Conservation (phyloP, 345 rosid genomes). For the Euclidium syriacum region DNA sequence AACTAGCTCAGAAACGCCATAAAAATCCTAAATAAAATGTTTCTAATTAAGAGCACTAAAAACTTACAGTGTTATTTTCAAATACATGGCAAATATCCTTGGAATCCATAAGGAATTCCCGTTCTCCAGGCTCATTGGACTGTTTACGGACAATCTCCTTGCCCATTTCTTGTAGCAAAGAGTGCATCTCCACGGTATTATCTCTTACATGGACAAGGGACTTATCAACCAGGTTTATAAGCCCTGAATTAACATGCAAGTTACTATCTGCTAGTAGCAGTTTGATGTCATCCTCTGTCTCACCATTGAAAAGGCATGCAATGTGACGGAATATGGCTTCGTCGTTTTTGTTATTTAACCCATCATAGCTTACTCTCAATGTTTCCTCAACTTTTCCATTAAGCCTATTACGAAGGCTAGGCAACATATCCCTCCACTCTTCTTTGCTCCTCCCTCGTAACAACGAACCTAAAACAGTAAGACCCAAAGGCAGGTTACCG, state of each 20-base stretch:
- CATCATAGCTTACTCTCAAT: slow-evolving; percentile 25
- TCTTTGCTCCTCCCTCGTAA: not conserved
- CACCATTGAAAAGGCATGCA: slow-evolving; percentile 20
- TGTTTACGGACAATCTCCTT: slow-evolving; percentile 5
- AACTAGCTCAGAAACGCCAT: too few relatives aligned
- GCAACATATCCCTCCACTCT: slow-evolving; percentile 12
- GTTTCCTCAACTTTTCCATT: not conserved
- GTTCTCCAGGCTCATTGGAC: slow-evolving; percentile 1
- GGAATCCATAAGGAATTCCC: slow-evolving; percentile 10
- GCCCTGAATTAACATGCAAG: not conserved
- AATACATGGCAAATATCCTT: slow-evolving; percentile 19
- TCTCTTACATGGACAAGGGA: not conserved
- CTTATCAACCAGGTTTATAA: not conserved
- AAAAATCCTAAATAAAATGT: too few relatives aligned
- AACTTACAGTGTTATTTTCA: slow-evolving; percentile 1
- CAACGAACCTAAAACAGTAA: slow-evolving; percentile 22
- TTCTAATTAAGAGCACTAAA: not conserved
- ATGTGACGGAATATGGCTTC: slow-evolving; percentile 27
- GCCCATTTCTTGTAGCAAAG: slow-evolving; percentile 24
- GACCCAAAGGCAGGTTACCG: slow-evolving; percentile 24
- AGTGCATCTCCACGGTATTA: slow-evolving; percentile 7
- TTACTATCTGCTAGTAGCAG: not conserved
- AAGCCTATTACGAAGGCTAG: not conserved
- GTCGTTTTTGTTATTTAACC: not conserved
- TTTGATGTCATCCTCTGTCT: not conserved